Conservation (phyloP, 1,139 yeast species). For the Taphrina confusa region DNA sequence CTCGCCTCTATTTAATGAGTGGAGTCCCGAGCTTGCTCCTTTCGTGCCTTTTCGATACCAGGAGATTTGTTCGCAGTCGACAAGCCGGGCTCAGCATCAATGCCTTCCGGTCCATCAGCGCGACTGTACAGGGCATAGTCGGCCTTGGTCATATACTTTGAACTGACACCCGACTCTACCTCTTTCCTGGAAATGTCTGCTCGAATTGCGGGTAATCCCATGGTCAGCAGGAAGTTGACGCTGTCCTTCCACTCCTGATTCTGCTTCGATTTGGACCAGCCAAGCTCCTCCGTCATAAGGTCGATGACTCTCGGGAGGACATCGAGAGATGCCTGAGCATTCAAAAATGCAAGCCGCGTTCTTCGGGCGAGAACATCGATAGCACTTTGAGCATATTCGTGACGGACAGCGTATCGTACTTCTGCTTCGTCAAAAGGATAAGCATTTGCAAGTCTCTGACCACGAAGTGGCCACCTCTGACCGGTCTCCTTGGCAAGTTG, state of each 20-base stretch:
- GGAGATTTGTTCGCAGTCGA: constrained; percentile 20
- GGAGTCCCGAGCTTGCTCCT: constrained; percentile 12
- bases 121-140: constrained; percentile 27
- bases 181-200: constrained; percentile 36
- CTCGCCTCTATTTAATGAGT: too few relatives aligned
- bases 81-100: constrained; percentile 24
- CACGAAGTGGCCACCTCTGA: constrained; percentile 44
- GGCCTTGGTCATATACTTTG: constrained; percentile 8
- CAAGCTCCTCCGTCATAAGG: constrained; percentile 74
- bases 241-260: constrained; percentile 52
- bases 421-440: constrained; percentile 94
- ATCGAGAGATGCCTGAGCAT: constrained; percentile 77
- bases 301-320: constrained; percentile 86
- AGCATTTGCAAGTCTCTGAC: constrained; percentile 53
- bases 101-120: constrained; percentile 33
- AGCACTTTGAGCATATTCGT: constrained; percentile 87
- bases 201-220: constrained; percentile 46
- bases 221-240: constrained; percentile 48
- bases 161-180: constrained; percentile 38
- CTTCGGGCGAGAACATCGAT: constrained; percentile 90
- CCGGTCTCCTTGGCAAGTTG: constrained; percentile 53
- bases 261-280: constrained; percentile 69
- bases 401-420: constrained; percentile 73
- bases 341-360: constrained; percentile 88
- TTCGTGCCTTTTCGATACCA: constrained; percentile 6